Evolutionary conservation across 257 asterid genomes (phyloP), one percentile per base, ranked within the genome.

Genomic region (Solanum sparsipilum): DNA sequence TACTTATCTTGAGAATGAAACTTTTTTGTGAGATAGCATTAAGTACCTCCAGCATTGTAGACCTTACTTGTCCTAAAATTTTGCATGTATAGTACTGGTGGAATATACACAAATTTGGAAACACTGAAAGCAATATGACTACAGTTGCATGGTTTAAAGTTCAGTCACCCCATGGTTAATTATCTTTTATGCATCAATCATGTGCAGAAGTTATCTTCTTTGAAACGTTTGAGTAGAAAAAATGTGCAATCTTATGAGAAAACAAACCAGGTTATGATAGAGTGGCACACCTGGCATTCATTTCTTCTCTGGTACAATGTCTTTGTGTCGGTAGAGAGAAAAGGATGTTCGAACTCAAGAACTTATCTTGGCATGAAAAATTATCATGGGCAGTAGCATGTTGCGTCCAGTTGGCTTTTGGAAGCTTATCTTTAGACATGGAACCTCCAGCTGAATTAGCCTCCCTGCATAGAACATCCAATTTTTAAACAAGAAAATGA

Each of bases 251-350:
- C 81, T 83, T 41, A 79, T 7, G 68, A 88, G 88, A 46, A 88
- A 35, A 68, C 38, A 83, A 74, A 48, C 29, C 88, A 86, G 44
- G 5, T 72, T 32, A 34, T 7, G 72, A 31, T 58, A n/a, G 86
- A 52, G 87, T 32, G 90, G 75, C 48, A 86, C 90, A 97, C 99
- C 98, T 93, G 65, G 92, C 39, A 86, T 86, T 70, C 88, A 84
- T 93, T 87, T 91, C 90, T 86, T 89, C 94, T 87, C 86, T 92
- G 63, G 36, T 68, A 74, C 68, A 93, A 84, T 96, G 95, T 88
- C 91, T 96, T 70, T 97, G 99, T 84, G 91, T 76, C 75, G 96
- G 44, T 91, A 97, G 90, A 20, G 98, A 97, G 90, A 90, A 95
- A 27, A 94, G 92, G 90, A 97, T 92, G 67, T 91, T 95, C 31